Evolutionary conservation across 73 alveolate species (phyloP).

Genomic region (Paraurostyla sp.): DNA sequence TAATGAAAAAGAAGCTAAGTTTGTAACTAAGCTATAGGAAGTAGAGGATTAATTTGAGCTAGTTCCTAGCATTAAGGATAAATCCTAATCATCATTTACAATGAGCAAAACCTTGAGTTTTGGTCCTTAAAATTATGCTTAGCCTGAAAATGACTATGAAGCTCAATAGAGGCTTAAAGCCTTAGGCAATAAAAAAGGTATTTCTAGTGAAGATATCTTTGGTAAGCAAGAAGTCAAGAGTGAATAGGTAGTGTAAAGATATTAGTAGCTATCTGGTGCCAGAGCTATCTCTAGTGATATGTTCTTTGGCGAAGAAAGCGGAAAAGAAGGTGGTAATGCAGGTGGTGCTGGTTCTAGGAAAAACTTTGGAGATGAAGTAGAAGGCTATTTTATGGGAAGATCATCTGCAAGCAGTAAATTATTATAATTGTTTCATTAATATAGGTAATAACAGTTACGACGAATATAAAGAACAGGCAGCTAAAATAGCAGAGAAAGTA

Average conservation of each 20-base stretch:
- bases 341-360: neutral
- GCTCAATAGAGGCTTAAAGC: slow-evolving; percentile 43
- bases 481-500: slow-evolving; percentile 44
- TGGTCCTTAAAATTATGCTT: neutral
- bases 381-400: slow-evolving; percentile 46
- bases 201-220: slow-evolving; percentile 66
- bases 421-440: neutral
- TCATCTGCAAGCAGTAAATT: slow-evolving; percentile 10
- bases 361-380: slow-evolving; percentile 47
- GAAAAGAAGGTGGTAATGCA: neutral
- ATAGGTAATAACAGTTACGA: slow-evolving; percentile 30
- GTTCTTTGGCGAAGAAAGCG: slow-evolving; percentile 72
- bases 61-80: neutral
- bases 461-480: slow-evolving; percentile 44
- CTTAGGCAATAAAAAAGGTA: slow-evolving; percentile 67
- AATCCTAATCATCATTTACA: neutral
- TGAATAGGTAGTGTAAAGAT: slow-evolving; percentile 37
- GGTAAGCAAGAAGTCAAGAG: slow-evolving; percentile 44
- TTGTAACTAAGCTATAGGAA: slow-evolving; percentile 19
- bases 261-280: slow-evolving; percentile 43
- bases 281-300: slow-evolving; percentile 73
- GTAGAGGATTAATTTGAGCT: slow-evolving; percentile 38
- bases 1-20: neutral
- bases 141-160: neutral
- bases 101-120: neutral